These are phyloP conservation scores for Juglanconis oblonga DNA, from an alignment of 2,329 filamentous ascomycete species.

Conservation along the genomic window DNA sequence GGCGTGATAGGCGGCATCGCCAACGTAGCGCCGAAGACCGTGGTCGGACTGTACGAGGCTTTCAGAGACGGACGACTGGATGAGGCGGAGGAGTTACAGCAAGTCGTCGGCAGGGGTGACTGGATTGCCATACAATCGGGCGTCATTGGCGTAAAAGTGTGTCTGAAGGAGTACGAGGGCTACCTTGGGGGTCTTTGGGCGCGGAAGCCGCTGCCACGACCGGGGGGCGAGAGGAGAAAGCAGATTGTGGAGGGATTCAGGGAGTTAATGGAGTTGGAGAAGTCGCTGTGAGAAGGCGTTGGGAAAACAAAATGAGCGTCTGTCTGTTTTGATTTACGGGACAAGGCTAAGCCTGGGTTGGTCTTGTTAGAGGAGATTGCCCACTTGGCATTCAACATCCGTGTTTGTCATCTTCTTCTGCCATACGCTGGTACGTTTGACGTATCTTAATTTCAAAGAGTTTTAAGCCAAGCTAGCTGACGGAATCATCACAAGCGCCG, in stretches of 20 bases:
- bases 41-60: conserved; percentile 50
- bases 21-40: conserved; percentile 64
- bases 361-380: too few species aligned
- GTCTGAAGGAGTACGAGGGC: conserved; percentile 57
- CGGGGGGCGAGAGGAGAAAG: conserved; percentile 1
- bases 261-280: conserved; percentile 15
- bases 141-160: conserved; percentile 67
- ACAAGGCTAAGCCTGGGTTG: too few species aligned
- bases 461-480: too few species aligned
- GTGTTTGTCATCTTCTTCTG: too few species aligned
- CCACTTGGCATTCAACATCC: too few species aligned
- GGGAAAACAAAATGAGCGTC: neutral
- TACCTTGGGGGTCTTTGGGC: conserved; percentile 56
- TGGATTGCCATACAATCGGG: conserved; percentile 69
- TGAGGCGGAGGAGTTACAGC: conserved; percentile 55
- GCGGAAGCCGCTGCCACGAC: conserved; percentile 46
- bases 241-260: conserved; percentile 10
- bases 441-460: too few species aligned
- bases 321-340: too few species aligned
- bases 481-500: too few species aligned
- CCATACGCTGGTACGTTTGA: too few species aligned
- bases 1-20: conserved; percentile 71
- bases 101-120: conserved; percentile 62
- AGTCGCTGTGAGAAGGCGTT: neutral
- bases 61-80: conserved; percentile 49